Evolutionary conservation across 345 rosid genomes (phyloP), one percentile per base, ranked within the genome.

Genomic region (Clarkia xantiana): DNA sequence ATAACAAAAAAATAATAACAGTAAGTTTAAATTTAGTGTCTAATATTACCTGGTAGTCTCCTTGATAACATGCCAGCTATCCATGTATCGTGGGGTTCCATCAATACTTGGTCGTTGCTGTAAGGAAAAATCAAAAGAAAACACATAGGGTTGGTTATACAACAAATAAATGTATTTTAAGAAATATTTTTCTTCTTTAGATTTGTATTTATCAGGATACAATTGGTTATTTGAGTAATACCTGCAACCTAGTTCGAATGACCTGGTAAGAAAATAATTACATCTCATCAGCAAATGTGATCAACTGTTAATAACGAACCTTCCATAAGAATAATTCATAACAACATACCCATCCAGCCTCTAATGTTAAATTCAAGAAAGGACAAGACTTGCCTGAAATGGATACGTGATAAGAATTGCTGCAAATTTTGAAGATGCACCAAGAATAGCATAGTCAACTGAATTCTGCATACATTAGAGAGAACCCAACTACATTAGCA

Each of bases 381-480:
- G 51, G 51, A 16, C 22, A 46, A 52, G 61, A 47, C 59, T 52
- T 42, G 70, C 93, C 74, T 86, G 98, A 73, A 84, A 74, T 48
- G 96, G 96, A 73, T 83, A 86, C 39, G 96, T 83, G 43, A 86
- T 19, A 51, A 86, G 79, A 64, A 86, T 85, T 47, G 98, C 94
- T 40, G 83, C 86, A 45, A 91, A 59, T 81, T 86, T 91, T 36
- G 98, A 83, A 38, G 86, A 71, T 9, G 83, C 93, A 20, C 96
- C 98, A 34, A 91, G 89, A 15, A 78, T 51, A 41, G 96, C 98
- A 73, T 77, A 86, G 71, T 91, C 94, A 39, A 57, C 79, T 19
- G 94, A 86, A 62, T 77, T 91, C 96, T 86, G 70, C 46, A 23
- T 17, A 49, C 34, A 14, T n/a, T 4, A 44, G 16, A 14, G 11